A percentile compares a stretch with the other conserved stretches of the same genome.
These are phyloP conservation scores for Mallotus nudiflorus DNA, from an alignment of 345 rosid species.

Conservation along the genomic window DNA sequence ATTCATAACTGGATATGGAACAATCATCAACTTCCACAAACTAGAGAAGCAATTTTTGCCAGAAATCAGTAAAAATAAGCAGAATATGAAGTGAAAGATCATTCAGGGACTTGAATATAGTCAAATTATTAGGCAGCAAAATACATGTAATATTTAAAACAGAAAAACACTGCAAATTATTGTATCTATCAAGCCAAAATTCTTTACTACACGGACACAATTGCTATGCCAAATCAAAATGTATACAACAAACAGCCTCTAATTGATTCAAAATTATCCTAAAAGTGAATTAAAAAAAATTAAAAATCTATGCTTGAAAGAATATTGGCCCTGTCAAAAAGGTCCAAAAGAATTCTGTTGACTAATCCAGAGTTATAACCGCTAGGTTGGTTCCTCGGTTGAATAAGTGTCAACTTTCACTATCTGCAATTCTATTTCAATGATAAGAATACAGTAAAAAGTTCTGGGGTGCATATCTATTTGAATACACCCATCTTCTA, in stretches of 20 bases:
- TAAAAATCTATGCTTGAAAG: conserved; percentile 26
- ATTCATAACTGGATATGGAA: too few relatives aligned
- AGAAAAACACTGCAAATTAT: neutral
- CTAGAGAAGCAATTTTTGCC: too few relatives aligned
- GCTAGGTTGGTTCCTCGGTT: conserved; percentile 8
- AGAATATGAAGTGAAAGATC: too few relatives aligned
- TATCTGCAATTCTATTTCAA: conserved; percentile 3
- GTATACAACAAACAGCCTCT: conserved; percentile 1
- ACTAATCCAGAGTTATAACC: conserved; percentile 2
- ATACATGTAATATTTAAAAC: neutral
- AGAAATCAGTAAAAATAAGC: too few relatives aligned
- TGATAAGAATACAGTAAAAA: neutral
- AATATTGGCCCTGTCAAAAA: conserved; percentile 17
- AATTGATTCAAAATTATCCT: conserved; percentile 6
- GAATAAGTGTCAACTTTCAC: neutral
- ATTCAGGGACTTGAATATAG: neutral
- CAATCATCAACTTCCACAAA: too few relatives aligned
- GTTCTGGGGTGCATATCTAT: neutral
- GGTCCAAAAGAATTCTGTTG: neutral
- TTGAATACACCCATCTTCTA: conserved; percentile 1
- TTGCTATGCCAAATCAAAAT: conserved; percentile 2
- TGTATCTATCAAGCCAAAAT: neutral
- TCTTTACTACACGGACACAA: conserved; percentile 5
- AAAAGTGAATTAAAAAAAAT: too few relatives aligned
- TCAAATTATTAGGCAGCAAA: neutral